Conservation (phyloP, 2,329 filamentous ascomycete genomes). For the Diaporthe humulicola region DNA sequence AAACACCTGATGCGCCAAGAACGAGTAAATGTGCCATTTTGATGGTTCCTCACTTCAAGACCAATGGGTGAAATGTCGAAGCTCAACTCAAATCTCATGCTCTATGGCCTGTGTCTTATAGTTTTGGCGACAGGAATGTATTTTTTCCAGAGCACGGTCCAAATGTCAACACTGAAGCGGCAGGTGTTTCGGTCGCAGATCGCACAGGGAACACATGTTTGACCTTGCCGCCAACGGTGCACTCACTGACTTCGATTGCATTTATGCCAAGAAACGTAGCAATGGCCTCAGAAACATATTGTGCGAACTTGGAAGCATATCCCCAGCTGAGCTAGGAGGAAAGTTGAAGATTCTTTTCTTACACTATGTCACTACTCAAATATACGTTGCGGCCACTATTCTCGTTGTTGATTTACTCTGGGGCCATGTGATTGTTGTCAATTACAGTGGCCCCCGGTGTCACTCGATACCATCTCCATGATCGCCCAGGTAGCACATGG, state of each 20-base stretch:
- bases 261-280: neutral
- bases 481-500: no score
- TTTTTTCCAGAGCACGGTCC: neutral
- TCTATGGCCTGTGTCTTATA: neutral
- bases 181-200: conserved; percentile 5
- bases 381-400: no score
- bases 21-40: conserved; percentile 22
- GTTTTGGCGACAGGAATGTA: neutral
- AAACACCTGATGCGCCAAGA: conserved; percentile 27
- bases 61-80: no score
- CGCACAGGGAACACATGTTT: neutral
- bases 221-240: neutral
- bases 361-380: no score
- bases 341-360: neutral
- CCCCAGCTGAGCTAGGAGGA: neutral
- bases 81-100: neutral
- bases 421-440: no score
- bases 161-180: neutral
- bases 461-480: no score
- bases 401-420: no score
- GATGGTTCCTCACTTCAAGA: no score
- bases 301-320: neutral
- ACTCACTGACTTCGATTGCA: neutral
- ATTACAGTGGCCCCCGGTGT: no score
- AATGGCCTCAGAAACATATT: neutral